These are phyloP conservation scores for Candida albicans DNA, from an alignment of 1,139 yeast species.

Conservation along the genomic window DNA sequence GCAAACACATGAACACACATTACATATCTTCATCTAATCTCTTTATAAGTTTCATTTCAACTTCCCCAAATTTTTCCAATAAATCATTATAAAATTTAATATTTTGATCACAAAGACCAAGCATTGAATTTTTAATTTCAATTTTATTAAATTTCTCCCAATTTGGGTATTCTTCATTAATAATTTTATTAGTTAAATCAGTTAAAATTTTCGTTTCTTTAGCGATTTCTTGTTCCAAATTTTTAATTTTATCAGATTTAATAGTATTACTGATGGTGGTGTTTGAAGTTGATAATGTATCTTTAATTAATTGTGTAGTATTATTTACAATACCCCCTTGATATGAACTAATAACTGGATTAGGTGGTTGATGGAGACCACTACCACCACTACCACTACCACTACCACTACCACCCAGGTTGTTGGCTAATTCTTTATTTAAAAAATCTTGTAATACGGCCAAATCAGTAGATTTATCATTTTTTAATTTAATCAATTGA, in stretches of 20 bases:
- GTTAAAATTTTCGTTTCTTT: constrained; percentile 50
- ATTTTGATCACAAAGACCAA: constrained; percentile 72
- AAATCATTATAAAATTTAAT: constrained; percentile 73
- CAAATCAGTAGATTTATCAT: constrained; percentile 86
- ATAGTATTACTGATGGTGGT: too few relatives aligned
- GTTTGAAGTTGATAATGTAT: constrained; percentile 48
- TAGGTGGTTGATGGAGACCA: constrained; percentile 19
- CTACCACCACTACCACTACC: constrained; percentile 45
- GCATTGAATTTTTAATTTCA: constrained; percentile 72
- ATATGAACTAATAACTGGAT: constrained; percentile 30
- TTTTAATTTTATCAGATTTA: constrained; percentile 35
- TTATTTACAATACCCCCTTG: constrained; percentile 42
- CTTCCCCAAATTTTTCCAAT: constrained; percentile 69
- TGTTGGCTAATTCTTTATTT: constrained; percentile 65
- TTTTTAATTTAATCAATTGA: constrained; percentile 76
- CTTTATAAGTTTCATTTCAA: constrained; percentile 46
- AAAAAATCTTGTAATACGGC: constrained; percentile 84
- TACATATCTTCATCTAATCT: constrained; percentile 31
- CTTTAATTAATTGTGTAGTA: constrained; percentile 47
- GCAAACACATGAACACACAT: too few relatives aligned
- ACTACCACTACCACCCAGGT: constrained; percentile 51
- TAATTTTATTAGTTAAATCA: constrained; percentile 66
- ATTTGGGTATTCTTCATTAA: constrained; percentile 76
- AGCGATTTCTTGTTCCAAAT: constrained; percentile 52
- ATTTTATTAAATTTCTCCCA: constrained; percentile 79